Conservation (phyloP, 176 grass and related monocot genomes). For the Luzula sylvatica region DNA sequence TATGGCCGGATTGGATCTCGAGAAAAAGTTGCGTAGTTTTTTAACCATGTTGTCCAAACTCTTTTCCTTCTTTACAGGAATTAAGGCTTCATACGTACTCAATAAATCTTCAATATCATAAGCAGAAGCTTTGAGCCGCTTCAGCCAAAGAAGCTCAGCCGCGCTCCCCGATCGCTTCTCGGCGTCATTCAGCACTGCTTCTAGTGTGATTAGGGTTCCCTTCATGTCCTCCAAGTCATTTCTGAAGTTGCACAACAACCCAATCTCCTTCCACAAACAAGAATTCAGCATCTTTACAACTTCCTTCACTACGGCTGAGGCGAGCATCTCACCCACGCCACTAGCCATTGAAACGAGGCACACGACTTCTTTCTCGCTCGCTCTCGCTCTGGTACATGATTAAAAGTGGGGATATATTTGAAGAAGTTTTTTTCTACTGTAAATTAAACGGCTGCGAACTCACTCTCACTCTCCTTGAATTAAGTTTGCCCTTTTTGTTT, state of each 20-base stretch:
- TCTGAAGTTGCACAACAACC: slow-evolving; percentile 7
- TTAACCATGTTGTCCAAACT: not conserved
- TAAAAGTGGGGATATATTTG: no score
- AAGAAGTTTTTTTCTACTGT: no score
- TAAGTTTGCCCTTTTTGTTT: no score
- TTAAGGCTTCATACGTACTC: not conserved
- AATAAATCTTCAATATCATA: slow-evolving; percentile 17
- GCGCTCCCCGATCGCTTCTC: slow-evolving; percentile 4
- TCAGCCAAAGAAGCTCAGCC: slow-evolving; percentile 8
- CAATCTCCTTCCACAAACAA: not conserved
- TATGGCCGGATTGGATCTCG: no score
- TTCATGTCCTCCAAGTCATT: slow-evolving; percentile 10
- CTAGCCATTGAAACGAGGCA: no score
- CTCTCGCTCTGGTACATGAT: no score
- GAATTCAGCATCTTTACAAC: not conserved
- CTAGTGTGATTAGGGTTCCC: not conserved
- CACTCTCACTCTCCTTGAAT: no score
- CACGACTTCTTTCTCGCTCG: no score
- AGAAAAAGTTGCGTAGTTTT: no score
- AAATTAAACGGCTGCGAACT: no score
- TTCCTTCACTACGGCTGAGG: slow-evolving; percentile 7
- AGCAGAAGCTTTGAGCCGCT: not conserved
- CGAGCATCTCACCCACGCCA: not conserved
- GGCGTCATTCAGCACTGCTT: slow-evolving; percentile 2
- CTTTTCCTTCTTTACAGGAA: not conserved